Conservation (phyloP, 352 stramenopile genomes). For the Pythium oligandrum region DNA sequence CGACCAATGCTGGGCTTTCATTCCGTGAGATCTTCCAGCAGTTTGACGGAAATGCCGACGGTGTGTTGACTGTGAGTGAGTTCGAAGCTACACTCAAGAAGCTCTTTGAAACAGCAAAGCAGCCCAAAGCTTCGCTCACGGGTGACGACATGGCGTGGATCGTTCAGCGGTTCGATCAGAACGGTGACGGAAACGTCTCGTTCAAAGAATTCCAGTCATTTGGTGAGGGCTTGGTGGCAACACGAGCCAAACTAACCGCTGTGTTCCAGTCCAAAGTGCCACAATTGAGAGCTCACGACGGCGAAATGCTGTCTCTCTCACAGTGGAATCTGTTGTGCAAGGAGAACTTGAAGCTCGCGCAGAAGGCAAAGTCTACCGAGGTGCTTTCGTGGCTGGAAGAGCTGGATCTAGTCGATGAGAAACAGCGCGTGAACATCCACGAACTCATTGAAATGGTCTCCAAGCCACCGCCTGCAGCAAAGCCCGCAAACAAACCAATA, state of each 20-base stretch:
- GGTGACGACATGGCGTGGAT: constrained; percentile 34
- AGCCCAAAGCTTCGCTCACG: constrained; percentile 23
- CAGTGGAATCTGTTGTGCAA: constrained; percentile 34
- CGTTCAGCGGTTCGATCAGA: constrained; percentile 42
- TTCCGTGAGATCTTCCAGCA: constrained; percentile 71
- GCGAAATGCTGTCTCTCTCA: constrained; percentile 3
- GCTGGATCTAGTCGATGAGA: constrained; percentile 25
- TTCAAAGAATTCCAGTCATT: constrained; percentile 61
- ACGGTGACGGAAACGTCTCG: constrained; percentile 56
- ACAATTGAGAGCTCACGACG: background rate
- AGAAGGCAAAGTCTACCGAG: constrained; percentile 14
- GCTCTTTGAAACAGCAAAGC: constrained; percentile 25
- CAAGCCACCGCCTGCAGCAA: constrained; percentile 1
- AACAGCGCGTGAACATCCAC: constrained; percentile 18
- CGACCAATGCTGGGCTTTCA: constrained; percentile 35
- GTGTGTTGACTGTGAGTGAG: constrained; percentile 47
- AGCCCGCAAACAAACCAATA: background rate
- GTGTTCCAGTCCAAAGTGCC: constrained; percentile 5
- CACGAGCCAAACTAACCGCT: constrained; percentile 8
- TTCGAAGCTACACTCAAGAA: constrained; percentile 49
- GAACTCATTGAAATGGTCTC: constrained; percentile 26
- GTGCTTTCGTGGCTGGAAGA: constrained; percentile 6
- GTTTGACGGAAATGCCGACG: constrained; percentile 63
- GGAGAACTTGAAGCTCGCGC: constrained; percentile 23
- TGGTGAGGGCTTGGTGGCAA: constrained; percentile 26